These are phyloP conservation scores for Metarhizium brunneum DNA, from an alignment of 2,329 filamentous ascomycete genomes.

Conservation along the genomic window DNA sequence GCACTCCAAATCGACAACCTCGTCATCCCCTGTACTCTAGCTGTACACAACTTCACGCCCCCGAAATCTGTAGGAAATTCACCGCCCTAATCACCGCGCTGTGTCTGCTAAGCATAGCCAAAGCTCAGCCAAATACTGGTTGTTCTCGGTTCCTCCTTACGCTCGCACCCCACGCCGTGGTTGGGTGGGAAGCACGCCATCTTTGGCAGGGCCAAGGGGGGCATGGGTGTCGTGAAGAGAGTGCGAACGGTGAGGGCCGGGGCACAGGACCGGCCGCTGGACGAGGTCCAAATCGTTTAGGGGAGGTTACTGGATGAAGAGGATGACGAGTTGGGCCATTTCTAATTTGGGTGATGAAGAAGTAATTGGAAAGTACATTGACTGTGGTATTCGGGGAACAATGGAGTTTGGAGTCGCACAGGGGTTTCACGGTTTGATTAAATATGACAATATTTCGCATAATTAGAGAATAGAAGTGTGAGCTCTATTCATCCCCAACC, in stretches of 20 bases:
- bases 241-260: conserved; percentile 85
- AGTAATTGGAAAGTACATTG: neutral
- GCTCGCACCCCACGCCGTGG: conserved; percentile 84
- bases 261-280: conserved; percentile 67
- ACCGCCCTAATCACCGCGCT: conserved; percentile 65
- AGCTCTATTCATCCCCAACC: neutral
- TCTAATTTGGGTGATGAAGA: neutral
- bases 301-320: conserved; percentile 60
- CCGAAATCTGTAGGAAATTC: conserved; percentile 86
- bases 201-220: conserved; percentile 80
- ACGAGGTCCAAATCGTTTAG: conserved; percentile 71
- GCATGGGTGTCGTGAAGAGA: conserved; percentile 73
- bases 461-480: neutral
- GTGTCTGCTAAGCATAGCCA: conserved; percentile 93
- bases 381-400: neutral
- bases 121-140: conserved; percentile 86
- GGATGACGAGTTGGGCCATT: conserved; percentile 18
- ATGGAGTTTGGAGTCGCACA: neutral
- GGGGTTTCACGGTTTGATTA: neutral
- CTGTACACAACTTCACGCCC: conserved; percentile 82
- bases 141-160: conserved; percentile 96
- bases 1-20: neutral
- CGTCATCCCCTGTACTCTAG: conserved; percentile 57
- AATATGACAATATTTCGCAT: neutral
- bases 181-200: conserved; percentile 96